These are phyloP conservation scores for Sindora glabra DNA, from an alignment of 306 rosid genomes.

Conservation along the genomic window DNA sequence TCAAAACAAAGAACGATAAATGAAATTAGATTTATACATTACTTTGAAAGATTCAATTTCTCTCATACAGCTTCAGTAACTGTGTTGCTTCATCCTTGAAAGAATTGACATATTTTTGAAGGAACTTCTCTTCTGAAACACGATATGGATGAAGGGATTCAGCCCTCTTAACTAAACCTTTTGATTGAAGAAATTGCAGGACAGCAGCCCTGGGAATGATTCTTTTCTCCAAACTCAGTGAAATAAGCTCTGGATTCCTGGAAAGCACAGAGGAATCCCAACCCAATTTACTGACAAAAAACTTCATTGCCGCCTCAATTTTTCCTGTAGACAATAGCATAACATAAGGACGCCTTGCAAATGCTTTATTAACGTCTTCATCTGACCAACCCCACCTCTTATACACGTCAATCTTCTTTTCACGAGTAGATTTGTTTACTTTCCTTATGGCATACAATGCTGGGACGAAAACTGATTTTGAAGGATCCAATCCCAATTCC, in stretches of 20 bases:
- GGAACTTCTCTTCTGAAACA: neutral
- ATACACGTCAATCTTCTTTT: conserved; percentile 9
- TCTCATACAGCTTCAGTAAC: conserved; percentile 13
- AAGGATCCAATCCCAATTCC: conserved; percentile 24
- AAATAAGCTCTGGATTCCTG: neutral
- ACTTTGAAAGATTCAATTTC: neutral
- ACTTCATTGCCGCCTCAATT: conserved; percentile 13
- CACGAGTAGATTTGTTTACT: conserved; percentile 16
- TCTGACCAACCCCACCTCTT: conserved; percentile 31
- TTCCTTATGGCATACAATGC: neutral
- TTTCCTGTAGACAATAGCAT: conserved; percentile 20
- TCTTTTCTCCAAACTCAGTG: conserved; percentile 19
- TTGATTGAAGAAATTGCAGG: conserved; percentile 2
- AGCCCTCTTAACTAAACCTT: neutral
- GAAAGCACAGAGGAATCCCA: conserved; percentile 11
- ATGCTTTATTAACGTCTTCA: conserved; percentile 4
- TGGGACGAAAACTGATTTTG: neutral
- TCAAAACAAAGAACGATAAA: no score
- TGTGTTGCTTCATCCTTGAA: neutral
- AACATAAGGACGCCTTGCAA: conserved; percentile 12
- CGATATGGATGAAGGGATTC: neutral
- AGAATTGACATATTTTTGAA: conserved; percentile 1
- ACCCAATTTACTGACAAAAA: conserved; percentile 20
- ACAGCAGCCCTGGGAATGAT: conserved; percentile 27
- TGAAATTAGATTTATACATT: no score